Evolutionary conservation across 257 asterid genomes (phyloP), one percentile per base, ranked within the genome.

Genomic region (Solanum rostratum): DNA sequence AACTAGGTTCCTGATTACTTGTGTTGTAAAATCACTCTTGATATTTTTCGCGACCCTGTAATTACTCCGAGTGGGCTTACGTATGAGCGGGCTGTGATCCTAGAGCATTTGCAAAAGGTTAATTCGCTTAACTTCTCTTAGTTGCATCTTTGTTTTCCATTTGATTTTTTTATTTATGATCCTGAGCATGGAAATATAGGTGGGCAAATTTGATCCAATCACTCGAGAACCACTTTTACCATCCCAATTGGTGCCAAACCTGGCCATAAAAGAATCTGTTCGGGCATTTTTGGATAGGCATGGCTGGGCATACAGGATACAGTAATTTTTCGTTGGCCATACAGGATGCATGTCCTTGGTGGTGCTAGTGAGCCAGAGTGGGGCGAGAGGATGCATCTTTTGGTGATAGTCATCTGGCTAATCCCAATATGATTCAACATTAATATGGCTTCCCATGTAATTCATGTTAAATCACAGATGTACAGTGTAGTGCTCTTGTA

Each of bases 181-280:
- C 30, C 73, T 65, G 22, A 53, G 85, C 46, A n/a, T 81, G 49
- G 18, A 52, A 30, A 52, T 19, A 57, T 85, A 97, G 98, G 98
- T 94, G 86, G 99, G 99, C 27, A 84, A 90, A 2, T 95, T 97
- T 49, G 99, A 97, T 57, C 99, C 99, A 6, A 82, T 95, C 22
- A 97, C 97, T 13, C 97, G 99, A 6, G 96, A 91, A 63, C 86
- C 91, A 19, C 95, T 97, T n/a, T 60, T 69, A 81, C 54, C 89
- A 29, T 90, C 91, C 84, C 99, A 94, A 86, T 85, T 97, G 88
- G 92, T 94, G 50, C 90, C 98, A 19, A 97, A 97, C 91, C 84
- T 95, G 89, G 99, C 98, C 82, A 90, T 97, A 52, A 97, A 95
- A 90, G 98, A 92, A 87, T 98, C 99, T 16, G 99, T 97, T 14